A percentile compares a stretch with the other conserved stretches of the same genome.
phyloP scores from a whole-genome alignment of 805 yeast genomes.

The Monosporozyma aquatica region DNA sequence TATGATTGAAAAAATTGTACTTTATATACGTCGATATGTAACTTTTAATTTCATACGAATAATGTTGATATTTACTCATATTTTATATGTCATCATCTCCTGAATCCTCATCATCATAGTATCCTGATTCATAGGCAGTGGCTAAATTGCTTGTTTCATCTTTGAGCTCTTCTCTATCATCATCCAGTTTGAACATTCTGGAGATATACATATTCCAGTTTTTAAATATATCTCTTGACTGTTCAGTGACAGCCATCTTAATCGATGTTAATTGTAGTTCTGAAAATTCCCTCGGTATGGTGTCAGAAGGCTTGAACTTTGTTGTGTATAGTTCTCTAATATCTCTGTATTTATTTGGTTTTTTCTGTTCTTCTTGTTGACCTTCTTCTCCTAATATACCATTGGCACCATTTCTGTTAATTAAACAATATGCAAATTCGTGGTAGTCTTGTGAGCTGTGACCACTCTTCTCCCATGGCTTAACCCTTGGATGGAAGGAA shows the following conservation, averaged over 20 bases:
- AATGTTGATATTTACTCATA: background rate
- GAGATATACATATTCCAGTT: constrained; percentile 28
- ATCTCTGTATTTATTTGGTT: background rate
- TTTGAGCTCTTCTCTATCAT: constrained; percentile 44
- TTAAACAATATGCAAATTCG: constrained; percentile 16
- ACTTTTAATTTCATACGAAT: background rate
- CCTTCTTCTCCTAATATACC: background rate
- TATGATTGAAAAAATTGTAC: background rate
- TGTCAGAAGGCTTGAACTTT: constrained; percentile 22
- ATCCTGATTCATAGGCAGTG: constrained; percentile 44
- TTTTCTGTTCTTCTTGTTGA: background rate
- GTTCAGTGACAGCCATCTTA: constrained; percentile 20
- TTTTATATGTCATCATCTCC: constrained; percentile 23
- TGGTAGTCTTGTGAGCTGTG: constrained; percentile 6
- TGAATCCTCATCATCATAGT: constrained; percentile 38
- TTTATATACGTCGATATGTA: constrained; percentile 1
- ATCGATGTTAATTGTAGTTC: constrained; percentile 10
- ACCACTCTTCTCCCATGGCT: background rate
- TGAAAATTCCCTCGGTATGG: constrained; percentile 17
- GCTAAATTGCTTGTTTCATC: constrained; percentile 40
- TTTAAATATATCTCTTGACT: constrained; percentile 22
- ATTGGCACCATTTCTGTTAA: constrained; percentile 11
- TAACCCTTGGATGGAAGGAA: constrained; percentile 15
- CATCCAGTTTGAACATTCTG: constrained; percentile 31
- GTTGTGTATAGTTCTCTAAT: constrained; percentile 13